phyloP scores from a whole-genome alignment of 148 eudicot species.

The Rhododendron ovatum region DNA sequence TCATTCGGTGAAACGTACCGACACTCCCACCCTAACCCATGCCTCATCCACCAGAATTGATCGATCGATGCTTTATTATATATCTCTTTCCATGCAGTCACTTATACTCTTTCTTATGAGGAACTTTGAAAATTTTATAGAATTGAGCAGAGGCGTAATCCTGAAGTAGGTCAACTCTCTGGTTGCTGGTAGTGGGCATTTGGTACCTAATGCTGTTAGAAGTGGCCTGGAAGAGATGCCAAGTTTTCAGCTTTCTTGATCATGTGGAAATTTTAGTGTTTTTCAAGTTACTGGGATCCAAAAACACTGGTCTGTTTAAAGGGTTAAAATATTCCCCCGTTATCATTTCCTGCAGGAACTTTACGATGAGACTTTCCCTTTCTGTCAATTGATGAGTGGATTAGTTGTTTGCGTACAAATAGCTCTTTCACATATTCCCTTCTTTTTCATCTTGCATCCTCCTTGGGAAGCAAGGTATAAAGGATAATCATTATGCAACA shows the following conservation, averaged over 20 bases:
- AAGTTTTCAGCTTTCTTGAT: background rate
- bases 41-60: background rate
- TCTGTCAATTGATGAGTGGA: background rate
- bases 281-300: background rate
- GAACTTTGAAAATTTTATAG: background rate
- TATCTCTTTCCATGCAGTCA: background rate
- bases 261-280: background rate
- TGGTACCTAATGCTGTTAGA: background rate
- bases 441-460: constrained; percentile 20
- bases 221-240: background rate
- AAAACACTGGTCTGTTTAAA: background rate
- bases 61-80: too few relatives aligned
- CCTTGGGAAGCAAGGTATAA: constrained; percentile 24
- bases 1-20: too few relatives aligned
- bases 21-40: too few relatives aligned
- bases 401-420: background rate
- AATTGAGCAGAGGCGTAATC: background rate
- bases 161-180: background rate
- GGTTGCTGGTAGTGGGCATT: background rate
- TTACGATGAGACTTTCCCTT: background rate
- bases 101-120: background rate
- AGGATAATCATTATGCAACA: constrained; percentile 4
- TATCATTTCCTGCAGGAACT: background rate
- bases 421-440: background rate
- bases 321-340: background rate